Evolutionary conservation across 2,329 filamentous ascomycete genomes (phyloP).

Genomic region (Aspergillus sp.): DNA sequence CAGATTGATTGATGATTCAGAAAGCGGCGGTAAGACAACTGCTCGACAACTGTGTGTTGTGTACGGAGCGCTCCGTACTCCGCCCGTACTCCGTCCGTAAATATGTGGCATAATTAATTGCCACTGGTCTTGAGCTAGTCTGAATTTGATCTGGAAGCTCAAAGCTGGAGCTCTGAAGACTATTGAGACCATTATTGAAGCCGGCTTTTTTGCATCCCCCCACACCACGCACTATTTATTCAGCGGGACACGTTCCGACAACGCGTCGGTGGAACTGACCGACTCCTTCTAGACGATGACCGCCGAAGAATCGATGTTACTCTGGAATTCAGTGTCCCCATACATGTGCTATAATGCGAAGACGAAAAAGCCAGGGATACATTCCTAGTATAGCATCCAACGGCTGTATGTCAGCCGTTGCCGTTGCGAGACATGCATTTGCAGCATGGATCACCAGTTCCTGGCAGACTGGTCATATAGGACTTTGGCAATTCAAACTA

Average conservation of each 20-base stretch:
- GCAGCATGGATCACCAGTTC: constrained; percentile 1
- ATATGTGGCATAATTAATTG: too few relatives aligned
- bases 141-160: not conserved
- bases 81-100: too few relatives aligned
- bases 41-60: not conserved
- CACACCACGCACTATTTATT: not conserved
- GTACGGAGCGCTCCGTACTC: too few relatives aligned
- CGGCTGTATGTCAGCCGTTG: not conserved
- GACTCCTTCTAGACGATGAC: not conserved
- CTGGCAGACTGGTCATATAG: not conserved
- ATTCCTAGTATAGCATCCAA: not conserved
- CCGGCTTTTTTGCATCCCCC: not conserved
- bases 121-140: not conserved
- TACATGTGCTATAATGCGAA: not conserved
- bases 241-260: not conserved
- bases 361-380: not conserved
- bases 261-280: not conserved
- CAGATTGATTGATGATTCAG: not conserved
- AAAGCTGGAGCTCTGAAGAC: not conserved
- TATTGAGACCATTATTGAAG: not conserved
- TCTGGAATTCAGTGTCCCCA: not conserved
- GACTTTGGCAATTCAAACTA: not conserved
- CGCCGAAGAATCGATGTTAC: not conserved
- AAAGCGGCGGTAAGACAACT: not conserved
- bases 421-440: not conserved